Percentiles rank a stretch among this genome's conserved stretches.
These are phyloP conservation scores for Penicillium canariense DNA, from an alignment of 495 filamentous ascomycete species.

Conservation along the genomic window DNA sequence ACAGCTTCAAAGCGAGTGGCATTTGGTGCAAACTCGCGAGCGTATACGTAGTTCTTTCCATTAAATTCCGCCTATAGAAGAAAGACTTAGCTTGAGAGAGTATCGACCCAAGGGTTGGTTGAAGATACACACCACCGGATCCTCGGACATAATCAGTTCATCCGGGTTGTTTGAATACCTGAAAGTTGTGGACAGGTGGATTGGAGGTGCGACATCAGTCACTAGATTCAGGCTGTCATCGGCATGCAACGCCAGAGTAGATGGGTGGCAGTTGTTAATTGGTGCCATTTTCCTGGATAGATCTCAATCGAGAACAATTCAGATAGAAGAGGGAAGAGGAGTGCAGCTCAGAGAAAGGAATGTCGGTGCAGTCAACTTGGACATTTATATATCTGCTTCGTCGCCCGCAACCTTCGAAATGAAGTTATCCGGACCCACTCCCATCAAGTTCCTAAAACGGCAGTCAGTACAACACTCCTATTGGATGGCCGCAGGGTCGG, in stretches of 20 bases:
- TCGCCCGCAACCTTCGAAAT: background rate
- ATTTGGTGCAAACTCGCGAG: conserved; percentile 68
- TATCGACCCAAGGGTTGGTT: background rate
- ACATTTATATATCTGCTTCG: background rate
- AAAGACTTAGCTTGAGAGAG: background rate
- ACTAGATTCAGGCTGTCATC: conserved; percentile 69
- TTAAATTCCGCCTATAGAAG: conserved; percentile 25
- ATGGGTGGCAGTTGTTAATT: conserved; percentile 12
- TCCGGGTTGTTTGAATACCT: conserved; percentile 67
- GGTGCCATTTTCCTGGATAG: conserved; percentile 13
- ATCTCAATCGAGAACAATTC: background rate
- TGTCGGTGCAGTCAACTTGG: background rate
- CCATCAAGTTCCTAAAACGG: conserved; percentile 29
- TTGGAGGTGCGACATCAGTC: conserved; percentile 71
- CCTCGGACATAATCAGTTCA: conserved; percentile 44
- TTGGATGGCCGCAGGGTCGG: background rate
- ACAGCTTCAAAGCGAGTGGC: conserved; percentile 76
- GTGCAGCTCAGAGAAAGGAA: background rate
- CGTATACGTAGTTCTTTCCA: conserved; percentile 59
- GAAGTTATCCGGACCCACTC: conserved; percentile 15
- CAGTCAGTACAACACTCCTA: background rate
- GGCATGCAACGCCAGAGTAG: conserved; percentile 58
- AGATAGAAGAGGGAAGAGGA: background rate
- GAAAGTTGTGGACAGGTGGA: conserved; percentile 83
- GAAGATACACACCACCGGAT: conserved; percentile 24